These are phyloP conservation scores for Penicillium sp. DNA, from an alignment of 2,329 filamentous ascomycete genomes.

Conservation along the genomic window DNA sequence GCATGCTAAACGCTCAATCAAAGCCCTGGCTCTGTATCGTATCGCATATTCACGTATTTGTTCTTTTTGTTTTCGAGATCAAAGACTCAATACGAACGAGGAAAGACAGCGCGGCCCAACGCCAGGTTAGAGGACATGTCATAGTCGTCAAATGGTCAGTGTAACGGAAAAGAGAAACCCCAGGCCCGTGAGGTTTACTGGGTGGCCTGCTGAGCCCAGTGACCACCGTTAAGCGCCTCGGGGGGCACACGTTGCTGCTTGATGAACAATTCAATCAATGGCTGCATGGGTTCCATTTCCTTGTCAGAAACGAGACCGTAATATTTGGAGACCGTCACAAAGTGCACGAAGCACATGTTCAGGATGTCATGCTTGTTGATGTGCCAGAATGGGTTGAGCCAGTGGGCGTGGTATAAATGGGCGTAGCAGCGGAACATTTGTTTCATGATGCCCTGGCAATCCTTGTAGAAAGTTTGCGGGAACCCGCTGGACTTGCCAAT, in stretches of 20 bases:
- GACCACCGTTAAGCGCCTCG: slow-evolving; percentile 52
- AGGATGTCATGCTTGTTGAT: slow-evolving; percentile 70
- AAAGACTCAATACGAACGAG: slow-evolving; percentile 24
- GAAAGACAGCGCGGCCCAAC: slow-evolving; percentile 33
- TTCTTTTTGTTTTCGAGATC: not conserved
- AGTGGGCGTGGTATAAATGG: slow-evolving; percentile 97
- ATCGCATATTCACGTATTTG: slow-evolving; percentile 22
- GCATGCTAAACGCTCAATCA: slow-evolving; percentile 41
- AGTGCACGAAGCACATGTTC: slow-evolving; percentile 86
- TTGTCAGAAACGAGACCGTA: slow-evolving; percentile 83
- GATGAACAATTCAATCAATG: slow-evolving; percentile 87
- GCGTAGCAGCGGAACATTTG: slow-evolving; percentile 99
- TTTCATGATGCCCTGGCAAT: slow-evolving; percentile 91
- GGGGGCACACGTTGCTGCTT: slow-evolving; percentile 83
- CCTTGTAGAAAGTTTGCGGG: slow-evolving; percentile 82
- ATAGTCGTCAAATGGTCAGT: slow-evolving; percentile 22
- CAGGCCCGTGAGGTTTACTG: slow-evolving; percentile 25
- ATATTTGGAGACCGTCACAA: slow-evolving; percentile 76
- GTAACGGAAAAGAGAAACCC: slow-evolving; percentile 12
- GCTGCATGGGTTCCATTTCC: slow-evolving; percentile 95
- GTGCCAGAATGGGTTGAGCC: slow-evolving; percentile 79
- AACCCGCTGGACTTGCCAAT: slow-evolving; percentile 92
- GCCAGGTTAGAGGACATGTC: slow-evolving; percentile 36
- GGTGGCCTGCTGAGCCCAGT: slow-evolving; percentile 43
- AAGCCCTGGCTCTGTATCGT: slow-evolving; percentile 25